Conservation (phyloP, 805 yeast species). For the Suhomyces xylopsoci region DNA sequence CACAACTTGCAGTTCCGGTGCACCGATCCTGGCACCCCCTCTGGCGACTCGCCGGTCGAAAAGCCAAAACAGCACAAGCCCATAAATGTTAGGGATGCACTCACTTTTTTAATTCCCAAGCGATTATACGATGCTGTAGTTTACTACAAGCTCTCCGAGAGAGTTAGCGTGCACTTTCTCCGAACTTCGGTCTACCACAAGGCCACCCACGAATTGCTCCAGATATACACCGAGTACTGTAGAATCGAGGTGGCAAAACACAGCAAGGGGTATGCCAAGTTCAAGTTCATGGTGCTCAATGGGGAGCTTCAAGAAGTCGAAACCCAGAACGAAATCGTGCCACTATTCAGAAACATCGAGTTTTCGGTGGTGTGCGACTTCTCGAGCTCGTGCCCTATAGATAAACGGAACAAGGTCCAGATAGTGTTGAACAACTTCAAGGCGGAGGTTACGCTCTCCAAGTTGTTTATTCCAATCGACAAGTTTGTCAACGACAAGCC, state of each 20-base stretch:
- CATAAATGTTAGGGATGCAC: background rate
- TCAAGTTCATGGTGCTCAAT: constrained; percentile 17
- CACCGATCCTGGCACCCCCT: background rate
- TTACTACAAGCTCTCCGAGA: constrained; percentile 20
- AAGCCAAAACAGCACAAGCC: background rate
- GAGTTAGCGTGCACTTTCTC: constrained; percentile 22
- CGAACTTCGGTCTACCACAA: constrained; percentile 12
- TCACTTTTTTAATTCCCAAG: constrained; percentile 11
- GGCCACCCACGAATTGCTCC: constrained; percentile 8
- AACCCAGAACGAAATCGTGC: constrained; percentile 10
- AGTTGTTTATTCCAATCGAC: constrained; percentile 8
- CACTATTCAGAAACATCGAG: constrained; percentile 25
- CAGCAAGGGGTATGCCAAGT: constrained; percentile 9
- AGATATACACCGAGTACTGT: background rate
- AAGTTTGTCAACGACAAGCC: background rate
- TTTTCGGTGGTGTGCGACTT: constrained; percentile 20
- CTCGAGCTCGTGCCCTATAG: constrained; percentile 14
- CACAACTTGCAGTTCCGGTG: constrained; percentile 16
- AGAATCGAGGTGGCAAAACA: background rate
- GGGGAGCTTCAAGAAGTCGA: constrained; percentile 18
- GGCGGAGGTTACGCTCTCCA: constrained; percentile 9
- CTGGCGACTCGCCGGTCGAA: background rate
- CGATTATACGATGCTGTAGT: constrained; percentile 17
- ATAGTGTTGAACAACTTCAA: constrained; percentile 13
- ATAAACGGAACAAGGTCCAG: constrained; percentile 6